These are phyloP conservation scores for Alternaria rosae DNA, from an alignment of 2,329 filamentous ascomycete genomes.

Conservation along the genomic window DNA sequence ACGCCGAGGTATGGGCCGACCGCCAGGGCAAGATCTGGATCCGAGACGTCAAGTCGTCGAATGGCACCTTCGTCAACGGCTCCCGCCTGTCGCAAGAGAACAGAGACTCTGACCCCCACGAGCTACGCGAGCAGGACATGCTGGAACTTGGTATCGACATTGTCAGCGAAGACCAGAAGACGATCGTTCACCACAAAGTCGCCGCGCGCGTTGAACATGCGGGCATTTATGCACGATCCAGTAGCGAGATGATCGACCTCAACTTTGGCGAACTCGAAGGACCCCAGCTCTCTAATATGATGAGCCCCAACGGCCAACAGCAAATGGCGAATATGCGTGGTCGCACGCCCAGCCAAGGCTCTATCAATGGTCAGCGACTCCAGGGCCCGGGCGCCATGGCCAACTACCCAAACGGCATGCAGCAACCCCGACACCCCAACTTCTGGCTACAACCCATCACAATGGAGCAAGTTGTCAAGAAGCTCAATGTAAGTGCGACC, in stretches of 20 bases:
- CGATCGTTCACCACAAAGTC: constrained; percentile 97
- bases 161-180: constrained; percentile 98
- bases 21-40: constrained; percentile 91
- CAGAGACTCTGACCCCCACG: constrained; percentile 93
- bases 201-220: constrained; percentile 96
- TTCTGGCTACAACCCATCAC: constrained; percentile 90
- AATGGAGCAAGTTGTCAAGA: constrained; percentile 93
- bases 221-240: constrained; percentile 74
- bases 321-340: constrained; percentile 72
- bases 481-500: constrained; percentile 71
- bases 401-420: constrained; percentile 64
- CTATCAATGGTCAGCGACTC: constrained; percentile 70
- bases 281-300: constrained; percentile 72
- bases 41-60: constrained; percentile 96
- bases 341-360: constrained; percentile 63
- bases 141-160: constrained; percentile 97
- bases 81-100: constrained; percentile 90
- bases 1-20: constrained; percentile 94
- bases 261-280: constrained; percentile 93
- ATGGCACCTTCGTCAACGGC: constrained; percentile 97
- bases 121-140: constrained; percentile 88
- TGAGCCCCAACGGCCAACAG: constrained; percentile 69
- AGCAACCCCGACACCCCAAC: constrained; percentile 77
- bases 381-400: constrained; percentile 64
- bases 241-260: constrained; percentile 82